Conservation (phyloP, 768 basidiomycete species). For the Lactarius hengduanensis region DNA sequence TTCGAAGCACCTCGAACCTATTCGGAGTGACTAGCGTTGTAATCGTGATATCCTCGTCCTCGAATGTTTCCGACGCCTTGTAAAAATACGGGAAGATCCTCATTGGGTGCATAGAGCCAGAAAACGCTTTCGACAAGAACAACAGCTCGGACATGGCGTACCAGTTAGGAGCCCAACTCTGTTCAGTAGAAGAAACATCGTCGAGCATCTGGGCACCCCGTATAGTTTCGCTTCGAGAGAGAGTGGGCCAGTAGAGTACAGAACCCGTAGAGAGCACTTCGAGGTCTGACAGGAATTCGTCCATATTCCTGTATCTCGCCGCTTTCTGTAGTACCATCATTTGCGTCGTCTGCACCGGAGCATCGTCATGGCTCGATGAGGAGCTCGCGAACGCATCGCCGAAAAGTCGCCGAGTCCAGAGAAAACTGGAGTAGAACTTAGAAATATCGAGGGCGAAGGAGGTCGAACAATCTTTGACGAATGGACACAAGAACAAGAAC, state of each 20-base stretch:
- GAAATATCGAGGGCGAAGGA: conserved; percentile 22
- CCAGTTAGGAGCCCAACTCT: conserved; percentile 14
- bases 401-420: conserved; percentile 16
- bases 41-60: conserved; percentile 72
- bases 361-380: background rate
- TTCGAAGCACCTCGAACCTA: conserved; percentile 67
- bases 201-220: background rate
- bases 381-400: background rate
- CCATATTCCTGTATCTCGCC: conserved; percentile 17
- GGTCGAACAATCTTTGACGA: conserved; percentile 24
- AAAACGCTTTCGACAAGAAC: conserved; percentile 68
- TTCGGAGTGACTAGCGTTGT: conserved; percentile 83
- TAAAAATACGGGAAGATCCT: conserved; percentile 83
- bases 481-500: conserved; percentile 28
- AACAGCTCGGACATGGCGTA: conserved; percentile 23
- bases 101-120: conserved; percentile 67
- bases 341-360: conserved; percentile 7
- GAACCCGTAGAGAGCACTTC: conserved; percentile 4
- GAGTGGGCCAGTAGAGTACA: conserved; percentile 14
- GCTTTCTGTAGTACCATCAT: conserved; percentile 15
- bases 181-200: conserved; percentile 10
- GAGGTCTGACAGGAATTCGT: conserved; percentile 13
- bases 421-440: conserved; percentile 2
- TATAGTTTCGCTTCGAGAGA: conserved; percentile 5
- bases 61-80: conserved; percentile 55